These are phyloP conservation scores for Podochytrium sp. DNA, from an alignment of 192 early-diverging fungal genomes.

Conservation along the genomic window DNA sequence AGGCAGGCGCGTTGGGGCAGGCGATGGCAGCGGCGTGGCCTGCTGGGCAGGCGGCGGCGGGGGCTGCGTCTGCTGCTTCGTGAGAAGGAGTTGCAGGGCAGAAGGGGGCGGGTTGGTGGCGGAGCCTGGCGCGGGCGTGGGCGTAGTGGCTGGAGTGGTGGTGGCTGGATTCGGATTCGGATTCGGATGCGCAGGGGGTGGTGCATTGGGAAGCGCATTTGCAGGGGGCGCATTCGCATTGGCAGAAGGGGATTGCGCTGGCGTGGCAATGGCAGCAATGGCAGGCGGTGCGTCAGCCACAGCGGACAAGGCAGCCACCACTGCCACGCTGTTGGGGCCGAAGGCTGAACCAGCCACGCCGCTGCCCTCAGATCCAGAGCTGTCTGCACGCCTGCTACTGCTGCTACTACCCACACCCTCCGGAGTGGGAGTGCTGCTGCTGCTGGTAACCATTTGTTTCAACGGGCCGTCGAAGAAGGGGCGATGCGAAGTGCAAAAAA, in stretches of 20 bases:
- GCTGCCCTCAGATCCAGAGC: neutral
- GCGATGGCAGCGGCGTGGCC: neutral
- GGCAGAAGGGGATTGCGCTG: neutral
- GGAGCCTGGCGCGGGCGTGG: neutral
- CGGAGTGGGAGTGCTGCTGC: neutral
- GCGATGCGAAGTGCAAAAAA: neutral
- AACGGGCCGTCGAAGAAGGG: neutral
- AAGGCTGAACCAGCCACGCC: neutral
- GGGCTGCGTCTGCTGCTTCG: neutral
- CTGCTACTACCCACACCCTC: neutral
- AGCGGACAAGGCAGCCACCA: neutral
- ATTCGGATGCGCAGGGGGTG: neutral
- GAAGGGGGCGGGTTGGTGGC: neutral
- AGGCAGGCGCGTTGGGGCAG: neutral
- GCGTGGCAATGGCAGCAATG: neutral
- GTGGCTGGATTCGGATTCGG: neutral
- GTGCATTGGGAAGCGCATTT: neutral
- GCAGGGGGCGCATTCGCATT: neutral
- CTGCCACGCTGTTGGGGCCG: neutral
- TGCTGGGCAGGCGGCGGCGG: neutral
- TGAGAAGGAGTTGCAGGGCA: conserved; percentile 1
- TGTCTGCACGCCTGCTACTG: neutral
- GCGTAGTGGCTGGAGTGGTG: neutral
- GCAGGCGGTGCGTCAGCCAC: neutral
- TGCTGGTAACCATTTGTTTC: neutral